Percentiles rank a stretch among this genome's conserved stretches.
These are phyloP conservation scores for Trypanosoma mega DNA, from an alignment of 208 protist genomes.

Conservation along the genomic window DNA sequence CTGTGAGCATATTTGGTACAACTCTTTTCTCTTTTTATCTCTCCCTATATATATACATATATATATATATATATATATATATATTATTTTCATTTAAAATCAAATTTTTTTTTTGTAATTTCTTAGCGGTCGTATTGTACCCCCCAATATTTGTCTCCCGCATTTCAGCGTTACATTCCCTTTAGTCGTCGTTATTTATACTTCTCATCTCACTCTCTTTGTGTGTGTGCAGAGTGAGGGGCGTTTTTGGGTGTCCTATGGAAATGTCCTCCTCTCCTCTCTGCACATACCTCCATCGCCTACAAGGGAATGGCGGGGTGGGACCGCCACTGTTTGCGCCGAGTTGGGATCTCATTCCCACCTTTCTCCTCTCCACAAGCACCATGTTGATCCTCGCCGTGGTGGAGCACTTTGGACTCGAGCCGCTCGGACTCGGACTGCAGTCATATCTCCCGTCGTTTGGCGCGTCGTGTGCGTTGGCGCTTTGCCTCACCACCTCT, in stretches of 20 bases:
- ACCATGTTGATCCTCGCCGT: slow-evolving; percentile 51
- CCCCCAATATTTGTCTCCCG: no score
- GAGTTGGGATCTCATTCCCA: slow-evolving; percentile 39
- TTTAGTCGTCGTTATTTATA: no score
- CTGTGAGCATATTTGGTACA: no score
- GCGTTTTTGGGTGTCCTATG: no score
- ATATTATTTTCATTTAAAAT: not conserved
- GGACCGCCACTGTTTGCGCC: slow-evolving; percentile 34
- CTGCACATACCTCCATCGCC: slow-evolving; percentile 44
- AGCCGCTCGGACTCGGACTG: slow-evolving; percentile 46
- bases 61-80: slow-evolving; percentile 5
- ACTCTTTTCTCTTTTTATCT: no score
- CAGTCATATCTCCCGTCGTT: slow-evolving; percentile 59
- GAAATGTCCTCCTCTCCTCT: no score
- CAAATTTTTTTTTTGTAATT: not conserved
- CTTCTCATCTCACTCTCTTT: no score
- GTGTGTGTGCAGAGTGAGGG: no score
- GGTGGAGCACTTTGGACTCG: slow-evolving; percentile 47
- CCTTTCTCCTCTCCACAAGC: slow-evolving; percentile 52
- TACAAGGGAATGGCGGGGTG: slow-evolving; percentile 39
- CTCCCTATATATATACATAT: no score
- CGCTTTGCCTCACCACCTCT: slow-evolving; percentile 48
- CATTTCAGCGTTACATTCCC: no score
- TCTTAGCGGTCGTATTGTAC: no score
- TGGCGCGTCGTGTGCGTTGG: slow-evolving; percentile 55